Evolutionary conservation across 805 yeast genomes (phyloP), one percentile per base, ranked within the genome.

Genomic region (Kluyveromyces lactis): DNA sequence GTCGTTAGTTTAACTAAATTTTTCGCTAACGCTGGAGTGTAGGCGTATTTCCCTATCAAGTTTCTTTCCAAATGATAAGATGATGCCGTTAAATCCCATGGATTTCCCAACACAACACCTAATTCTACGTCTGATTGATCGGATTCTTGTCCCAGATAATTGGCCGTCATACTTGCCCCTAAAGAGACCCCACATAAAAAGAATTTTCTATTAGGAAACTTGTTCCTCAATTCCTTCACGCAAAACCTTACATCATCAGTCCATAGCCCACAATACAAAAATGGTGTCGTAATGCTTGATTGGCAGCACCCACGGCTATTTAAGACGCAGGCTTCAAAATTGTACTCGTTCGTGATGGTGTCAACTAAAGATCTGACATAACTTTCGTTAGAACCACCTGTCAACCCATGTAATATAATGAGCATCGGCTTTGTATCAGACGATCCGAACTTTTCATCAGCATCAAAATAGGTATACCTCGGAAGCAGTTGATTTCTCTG

Each of bases 321-420:
- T 44, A 82, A 63, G 15, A 85, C 92, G 31, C 75, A 76, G 6
- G 75, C 68, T 45, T 81, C 89, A 67, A 82, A 81, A 1, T 65
- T 49, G 35, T 50, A 53, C 2, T 41, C 28, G 4, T 50, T 44
- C 3, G 70, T 57, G 13, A 75, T 53, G 17, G 60, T 54, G 32
- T 66, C 62, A 13, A 76, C 71, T 27, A 79, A 54, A 40, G 83
- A 71, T 18, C 92, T 69, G 31, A 85, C 76, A 52, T 85, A 77
- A 5, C 82, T 69, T 55, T 85, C 95, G 45, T 80, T 83, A n/a
- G 89, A 79, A 0, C 95, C 92, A 4, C 95, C 95, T 1, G 84
- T 79, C 28, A 85, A 70, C 0, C 95, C 95, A 54, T 86, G 95
- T 31, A 82, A 59, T 3, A 75, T 62, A 23, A 85, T 71, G 13